Conservation (phyloP, 371 early-diverging fungal species). For the Thermomucor indicae-seudaticae region DNA sequence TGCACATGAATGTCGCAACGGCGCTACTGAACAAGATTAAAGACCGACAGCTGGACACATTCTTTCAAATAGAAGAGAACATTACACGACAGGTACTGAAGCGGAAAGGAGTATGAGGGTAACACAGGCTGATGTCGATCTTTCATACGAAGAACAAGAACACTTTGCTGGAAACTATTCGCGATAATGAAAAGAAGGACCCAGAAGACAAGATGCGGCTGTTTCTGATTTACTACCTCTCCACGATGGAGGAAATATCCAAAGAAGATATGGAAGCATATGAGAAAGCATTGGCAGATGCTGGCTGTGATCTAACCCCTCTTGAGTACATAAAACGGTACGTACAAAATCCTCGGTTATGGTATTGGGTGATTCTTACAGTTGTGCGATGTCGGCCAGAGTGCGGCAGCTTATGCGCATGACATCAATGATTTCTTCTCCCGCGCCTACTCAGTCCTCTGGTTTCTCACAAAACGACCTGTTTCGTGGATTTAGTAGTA, state of each 20-base stretch:
- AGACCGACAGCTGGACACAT: conserved; percentile 92
- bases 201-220: conserved; percentile 91
- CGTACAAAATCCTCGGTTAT: not conserved
- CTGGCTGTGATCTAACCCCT: conserved; percentile 72
- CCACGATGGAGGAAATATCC: conserved; percentile 64
- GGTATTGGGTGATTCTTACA: not conserved
- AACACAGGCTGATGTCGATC: no score
- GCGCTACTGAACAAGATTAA: conserved; percentile 89
- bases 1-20: conserved; percentile 99
- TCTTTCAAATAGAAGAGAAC: conserved; percentile 93
- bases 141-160: conserved; percentile 66
- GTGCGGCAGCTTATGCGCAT: conserved; percentile 68
- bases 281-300: conserved; percentile 71
- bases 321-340: conserved; percentile 81
- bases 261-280: conserved; percentile 80
- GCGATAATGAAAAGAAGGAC: conserved; percentile 73
- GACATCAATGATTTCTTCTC: conserved; percentile 57
- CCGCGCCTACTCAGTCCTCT: conserved; percentile 42
- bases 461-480: conserved; percentile 48
- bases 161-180: conserved; percentile 76
- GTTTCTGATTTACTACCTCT: conserved; percentile 83
- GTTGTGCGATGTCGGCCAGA: conserved; percentile 19
- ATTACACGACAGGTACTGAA: conserved; percentile 52
- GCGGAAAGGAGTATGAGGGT: not conserved
- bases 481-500: conserved; percentile 72